Evolutionary conservation across 495 filamentous ascomycete species (phyloP).

Genomic region (Rusavskia elegans): DNA sequence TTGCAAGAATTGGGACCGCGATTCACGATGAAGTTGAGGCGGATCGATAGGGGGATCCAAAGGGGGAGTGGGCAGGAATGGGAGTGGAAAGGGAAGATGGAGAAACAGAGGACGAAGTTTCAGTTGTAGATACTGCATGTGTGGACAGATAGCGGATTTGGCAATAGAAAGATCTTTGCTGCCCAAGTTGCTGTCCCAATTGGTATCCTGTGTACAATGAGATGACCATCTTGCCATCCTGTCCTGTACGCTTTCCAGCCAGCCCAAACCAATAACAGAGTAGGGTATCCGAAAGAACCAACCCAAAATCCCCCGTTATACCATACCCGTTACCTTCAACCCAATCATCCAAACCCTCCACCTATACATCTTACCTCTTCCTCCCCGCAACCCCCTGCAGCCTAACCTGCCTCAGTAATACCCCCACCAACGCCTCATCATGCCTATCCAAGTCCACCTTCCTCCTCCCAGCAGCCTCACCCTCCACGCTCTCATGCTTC

Average conservation of each 20-base stretch:
- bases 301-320: no score
- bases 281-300: neutral
- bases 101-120: slow-evolving; percentile 86
- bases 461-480: slow-evolving; percentile 5
- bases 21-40: slow-evolving; percentile 75
- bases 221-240: no score
- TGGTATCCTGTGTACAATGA: no score
- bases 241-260: no score
- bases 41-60: slow-evolving; percentile 83
- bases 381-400: slow-evolving; percentile 6
- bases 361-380: slow-evolving; percentile 12
- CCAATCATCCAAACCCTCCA: neutral
- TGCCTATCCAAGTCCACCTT: slow-evolving; percentile 1
- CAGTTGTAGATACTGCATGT: slow-evolving; percentile 56
- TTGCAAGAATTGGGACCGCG: slow-evolving; percentile 74
- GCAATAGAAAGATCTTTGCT: no score
- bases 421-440: neutral
- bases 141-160: no score
- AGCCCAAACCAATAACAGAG: neutral
- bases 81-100: slow-evolving; percentile 88
- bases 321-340: no score
- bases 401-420: neutral
- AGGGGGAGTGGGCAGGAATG: slow-evolving; percentile 71
- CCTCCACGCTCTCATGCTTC: neutral
- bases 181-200: no score